Percentiles rank a stretch among this genome's conserved stretches.
Evolutionary conservation across 2,329 filamentous ascomycete genomes (phyloP).

Genomic region (Trichoderma semiorbis): DNA sequence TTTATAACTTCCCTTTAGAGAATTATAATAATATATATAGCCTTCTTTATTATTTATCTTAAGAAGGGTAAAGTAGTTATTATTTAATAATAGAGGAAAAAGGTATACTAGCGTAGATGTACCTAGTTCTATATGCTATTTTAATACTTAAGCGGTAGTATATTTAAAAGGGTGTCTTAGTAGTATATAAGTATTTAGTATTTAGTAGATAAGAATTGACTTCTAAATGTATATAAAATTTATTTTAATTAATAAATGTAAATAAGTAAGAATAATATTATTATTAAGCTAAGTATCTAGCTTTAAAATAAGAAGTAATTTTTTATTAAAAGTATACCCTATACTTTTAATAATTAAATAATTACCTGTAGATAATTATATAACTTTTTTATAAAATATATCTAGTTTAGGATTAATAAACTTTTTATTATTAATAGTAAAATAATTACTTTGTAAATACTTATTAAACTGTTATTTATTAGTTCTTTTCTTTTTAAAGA

Average conservation of each 20-base stretch:
- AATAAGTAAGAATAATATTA: slow-evolving; percentile 6
- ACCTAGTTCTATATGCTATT: neutral
- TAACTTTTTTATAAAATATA: neutral
- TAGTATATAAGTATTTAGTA: neutral
- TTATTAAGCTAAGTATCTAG: neutral
- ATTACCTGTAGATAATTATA: neutral
- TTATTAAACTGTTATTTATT: too few species aligned
- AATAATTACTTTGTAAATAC: too few species aligned
- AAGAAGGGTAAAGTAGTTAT: slow-evolving; percentile 16
- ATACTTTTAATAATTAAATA: neutral
- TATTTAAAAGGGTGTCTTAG: slow-evolving; percentile 16
- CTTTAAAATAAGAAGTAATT: neutral
- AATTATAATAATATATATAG: slow-evolving; percentile 16
- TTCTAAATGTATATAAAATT: slow-evolving; percentile 14
- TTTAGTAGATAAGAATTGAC: slow-evolving; percentile 16
- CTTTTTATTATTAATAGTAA: neutral
- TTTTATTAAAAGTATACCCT: neutral
- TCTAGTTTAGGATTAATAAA: neutral
- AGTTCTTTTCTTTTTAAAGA: too few species aligned
- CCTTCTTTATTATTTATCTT: slow-evolving; percentile 8
- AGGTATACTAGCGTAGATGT: neutral
- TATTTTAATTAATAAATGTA: slow-evolving; percentile 19
- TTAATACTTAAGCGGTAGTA: slow-evolving; percentile 1
- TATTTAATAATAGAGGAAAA: slow-evolving; percentile 5
- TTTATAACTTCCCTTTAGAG: neutral